phyloP scores from a whole-genome alignment of 108 stramenopile genomes.

The Fistulifera pelliculosa region DNA sequence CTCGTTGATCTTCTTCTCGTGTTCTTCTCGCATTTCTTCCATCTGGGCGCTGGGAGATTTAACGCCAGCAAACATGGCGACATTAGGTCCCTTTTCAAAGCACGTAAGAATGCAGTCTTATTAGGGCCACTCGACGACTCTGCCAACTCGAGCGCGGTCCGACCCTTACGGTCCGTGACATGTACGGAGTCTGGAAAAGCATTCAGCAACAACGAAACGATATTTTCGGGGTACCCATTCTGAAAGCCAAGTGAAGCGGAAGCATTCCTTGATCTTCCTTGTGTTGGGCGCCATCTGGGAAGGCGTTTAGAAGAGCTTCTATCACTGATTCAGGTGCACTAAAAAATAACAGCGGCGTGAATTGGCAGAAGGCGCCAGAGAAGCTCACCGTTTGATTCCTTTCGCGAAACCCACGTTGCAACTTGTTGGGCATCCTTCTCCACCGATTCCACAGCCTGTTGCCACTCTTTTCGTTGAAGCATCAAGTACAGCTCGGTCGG shows the following conservation, averaged over 20 bases:
- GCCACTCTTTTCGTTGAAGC: slow-evolving; percentile 75
- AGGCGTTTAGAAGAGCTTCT: slow-evolving; percentile 46
- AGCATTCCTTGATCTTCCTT: slow-evolving; percentile 87
- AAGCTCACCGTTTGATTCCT: slow-evolving; percentile 61
- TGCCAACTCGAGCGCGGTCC: slow-evolving; percentile 69
- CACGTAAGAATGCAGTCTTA: slow-evolving; percentile 46
- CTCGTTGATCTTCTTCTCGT: slow-evolving; percentile 2
- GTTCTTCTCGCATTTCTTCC: slow-evolving; percentile 15
- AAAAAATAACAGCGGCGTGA: slow-evolving; percentile 83
- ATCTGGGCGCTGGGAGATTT: slow-evolving; percentile 22
- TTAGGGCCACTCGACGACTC: slow-evolving; percentile 52
- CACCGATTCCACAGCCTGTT: slow-evolving; percentile 30
- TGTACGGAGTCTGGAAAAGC: slow-evolving; percentile 72
- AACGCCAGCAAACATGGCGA: too few species aligned
- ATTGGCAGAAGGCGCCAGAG: slow-evolving; percentile 81
- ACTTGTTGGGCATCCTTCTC: slow-evolving; percentile 42
- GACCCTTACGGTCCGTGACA: slow-evolving; percentile 77
- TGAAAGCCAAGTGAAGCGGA: slow-evolving; percentile 76
- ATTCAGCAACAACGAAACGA: slow-evolving; percentile 48
- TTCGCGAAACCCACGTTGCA: slow-evolving; percentile 60
- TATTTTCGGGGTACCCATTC: slow-evolving; percentile 42
- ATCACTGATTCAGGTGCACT: slow-evolving; percentile 66
- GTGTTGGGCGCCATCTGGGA: slow-evolving; percentile 48
- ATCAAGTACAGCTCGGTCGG: slow-evolving; percentile 63
- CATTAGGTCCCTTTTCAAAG: slow-evolving; percentile 26